A percentile compares a stretch with the other conserved stretches of the same genome.
Evolutionary conservation across 2,329 filamentous ascomycete species (phyloP).

Genomic region (Paraphaeosphaeria sporulosa): DNA sequence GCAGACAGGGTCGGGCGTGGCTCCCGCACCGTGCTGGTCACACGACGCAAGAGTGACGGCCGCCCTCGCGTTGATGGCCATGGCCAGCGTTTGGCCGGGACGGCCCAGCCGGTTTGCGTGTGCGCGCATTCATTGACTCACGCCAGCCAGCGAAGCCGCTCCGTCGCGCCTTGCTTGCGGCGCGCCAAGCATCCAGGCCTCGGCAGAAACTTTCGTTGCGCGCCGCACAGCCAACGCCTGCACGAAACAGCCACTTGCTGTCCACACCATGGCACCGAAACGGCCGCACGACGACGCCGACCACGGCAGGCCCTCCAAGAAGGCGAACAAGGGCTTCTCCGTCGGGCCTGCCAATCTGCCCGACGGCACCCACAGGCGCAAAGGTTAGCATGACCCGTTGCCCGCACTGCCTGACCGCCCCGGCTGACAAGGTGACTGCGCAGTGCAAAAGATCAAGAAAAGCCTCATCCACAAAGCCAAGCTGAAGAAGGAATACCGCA

Average conservation of each 20-base stretch:
- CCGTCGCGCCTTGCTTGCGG: not conserved
- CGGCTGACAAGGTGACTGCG: slow-evolving; percentile 8
- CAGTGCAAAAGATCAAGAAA: slow-evolving; percentile 88
- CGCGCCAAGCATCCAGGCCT: slow-evolving; percentile 4
- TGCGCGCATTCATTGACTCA: not conserved
- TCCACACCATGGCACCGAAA: slow-evolving; percentile 64
- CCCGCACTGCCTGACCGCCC: not conserved
- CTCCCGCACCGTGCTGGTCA: slow-evolving; percentile 26
- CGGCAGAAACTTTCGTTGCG: slow-evolving; percentile 11
- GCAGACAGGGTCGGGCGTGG: slow-evolving; percentile 24
- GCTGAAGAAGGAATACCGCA: slow-evolving; percentile 89
- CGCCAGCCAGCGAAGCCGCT: not conserved
- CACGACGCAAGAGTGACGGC: slow-evolving; percentile 28
- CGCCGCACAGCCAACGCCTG: slow-evolving; percentile 1
- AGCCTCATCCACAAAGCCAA: slow-evolving; percentile 91
- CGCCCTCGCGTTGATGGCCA: slow-evolving; percentile 7
- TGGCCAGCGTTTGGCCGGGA: not conserved
- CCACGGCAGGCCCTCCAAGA: slow-evolving; percentile 50
- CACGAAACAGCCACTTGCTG: not conserved
- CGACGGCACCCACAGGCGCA: slow-evolving; percentile 86
- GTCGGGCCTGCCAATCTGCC: slow-evolving; percentile 91
- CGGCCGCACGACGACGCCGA: slow-evolving; percentile 59
- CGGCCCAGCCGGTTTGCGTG: not conserved
- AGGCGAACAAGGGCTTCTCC: slow-evolving; percentile 74
- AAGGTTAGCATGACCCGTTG: slow-evolving; percentile 58